Evolutionary conservation across 2,329 filamentous ascomycete genomes (phyloP), one percentile per base, ranked within the genome.

Genomic region (Teratosphaeria zuluensis): DNA sequence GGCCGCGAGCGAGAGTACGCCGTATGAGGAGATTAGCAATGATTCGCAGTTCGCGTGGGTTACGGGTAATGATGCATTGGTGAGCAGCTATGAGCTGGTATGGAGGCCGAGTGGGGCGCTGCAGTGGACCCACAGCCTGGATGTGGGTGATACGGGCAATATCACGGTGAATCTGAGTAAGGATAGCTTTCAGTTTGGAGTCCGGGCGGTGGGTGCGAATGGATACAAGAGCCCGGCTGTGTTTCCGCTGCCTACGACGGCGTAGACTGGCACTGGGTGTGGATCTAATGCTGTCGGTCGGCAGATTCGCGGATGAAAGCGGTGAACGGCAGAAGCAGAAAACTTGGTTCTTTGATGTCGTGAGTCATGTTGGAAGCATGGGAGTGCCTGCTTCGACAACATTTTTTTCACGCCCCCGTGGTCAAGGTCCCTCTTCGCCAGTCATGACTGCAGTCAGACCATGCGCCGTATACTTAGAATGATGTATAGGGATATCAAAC

Each of bases 141-240:
- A 77, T 64, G 80, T 84, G 3, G 81, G 81, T 0, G 72, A 76
- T 28, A 76, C 77, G 3, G 72, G 72, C 0, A 72, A 67, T 48
- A 77, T 74, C 4, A 79, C 74, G 4, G 69, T 84, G 16, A 67
- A 74, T 1, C 65, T 84, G 62, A 80, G 77, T 58, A 83, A 83
- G 70, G 82, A 85, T 61, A 81, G 83, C 69, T 70, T 42, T 9
- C 35, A 42, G 35, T 42, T 42, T n/a, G 81, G 82, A 0, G 74
- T 84, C 0, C 71, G 81, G 62, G 74, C 79, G 21, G 78, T 81
- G 4, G 78, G 78, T 0, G 73, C 63, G 59, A 77, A 80, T 66
- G 80, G 80, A n/a, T 77, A 75, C 58, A 80, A 75, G 69, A 79
- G 77, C 65, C 78, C 77, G 3, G 78, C 77, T 56, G 73, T 75